Evolutionary conservation across 2,329 filamentous ascomycete species (phyloP).

Genomic region (Cercospora zeina): DNA sequence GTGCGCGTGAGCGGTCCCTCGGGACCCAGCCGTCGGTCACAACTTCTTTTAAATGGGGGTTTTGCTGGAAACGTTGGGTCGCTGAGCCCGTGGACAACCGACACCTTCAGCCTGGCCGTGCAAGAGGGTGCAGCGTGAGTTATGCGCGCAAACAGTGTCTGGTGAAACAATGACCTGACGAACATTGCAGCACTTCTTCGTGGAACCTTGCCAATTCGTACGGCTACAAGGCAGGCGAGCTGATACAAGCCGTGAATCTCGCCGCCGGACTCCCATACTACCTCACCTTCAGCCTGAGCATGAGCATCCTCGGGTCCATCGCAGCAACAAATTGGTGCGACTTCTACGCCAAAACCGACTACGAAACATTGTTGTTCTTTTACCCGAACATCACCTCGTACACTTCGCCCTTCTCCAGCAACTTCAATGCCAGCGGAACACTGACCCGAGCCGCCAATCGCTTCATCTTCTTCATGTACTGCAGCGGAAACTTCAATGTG

Average conservation of each 20-base stretch:
- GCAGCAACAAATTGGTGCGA: constrained; percentile 1
- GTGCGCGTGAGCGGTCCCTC: constrained; percentile 5
- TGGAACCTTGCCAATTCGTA: not conserved
- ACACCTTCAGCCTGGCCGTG: not conserved
- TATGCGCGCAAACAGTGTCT: not conserved
- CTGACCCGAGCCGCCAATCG: not conserved
- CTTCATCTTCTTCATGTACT: constrained; percentile 13
- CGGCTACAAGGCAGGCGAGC: constrained; percentile 3
- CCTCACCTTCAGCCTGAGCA: not conserved
- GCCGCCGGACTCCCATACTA: not conserved
- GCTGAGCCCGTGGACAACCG: constrained; percentile 4
- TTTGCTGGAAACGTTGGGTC: not conserved
- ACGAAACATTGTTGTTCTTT: constrained; percentile 3
- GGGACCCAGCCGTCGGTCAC: not conserved
- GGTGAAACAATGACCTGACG: not conserved
- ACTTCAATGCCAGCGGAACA: constrained; percentile 12
- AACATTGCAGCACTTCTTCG: not conserved
- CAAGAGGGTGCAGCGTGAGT: not conserved
- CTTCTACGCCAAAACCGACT: constrained; percentile 10
- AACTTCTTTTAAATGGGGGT: constrained; percentile 4
- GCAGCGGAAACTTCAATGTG: constrained; percentile 8
- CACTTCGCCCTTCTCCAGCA: not conserved
- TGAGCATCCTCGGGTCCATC: not conserved
- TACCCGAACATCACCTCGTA: not conserved
- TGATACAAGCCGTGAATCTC: constrained; percentile 1